These are phyloP conservation scores for Metarhizium anisopliae DNA, from an alignment of 2,329 filamentous ascomycete species.

Conservation along the genomic window DNA sequence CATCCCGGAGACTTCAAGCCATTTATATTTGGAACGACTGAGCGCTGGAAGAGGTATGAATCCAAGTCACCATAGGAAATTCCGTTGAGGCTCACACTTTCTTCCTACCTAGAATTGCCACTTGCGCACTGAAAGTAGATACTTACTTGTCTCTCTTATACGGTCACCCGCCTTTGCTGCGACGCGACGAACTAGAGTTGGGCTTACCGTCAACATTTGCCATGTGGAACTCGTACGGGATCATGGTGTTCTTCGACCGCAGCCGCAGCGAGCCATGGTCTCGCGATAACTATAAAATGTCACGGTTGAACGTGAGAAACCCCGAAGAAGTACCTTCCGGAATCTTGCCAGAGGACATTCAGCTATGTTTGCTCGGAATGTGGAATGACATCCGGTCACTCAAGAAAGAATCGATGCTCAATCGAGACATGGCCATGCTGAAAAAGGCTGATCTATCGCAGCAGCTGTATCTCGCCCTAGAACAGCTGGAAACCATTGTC, in stretches of 20 bases:
- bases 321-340: constrained; percentile 17
- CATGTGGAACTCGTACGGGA: constrained; percentile 27
- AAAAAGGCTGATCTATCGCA: constrained; percentile 4
- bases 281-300: constrained; percentile 19
- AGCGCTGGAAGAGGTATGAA: constrained; percentile 26
- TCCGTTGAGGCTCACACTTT: too few species aligned
- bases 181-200: constrained; percentile 28
- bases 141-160: constrained; percentile 23
- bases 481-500: constrained; percentile 11
- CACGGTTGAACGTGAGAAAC: constrained; percentile 18
- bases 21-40: constrained; percentile 20
- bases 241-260: constrained; percentile 27
- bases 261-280: constrained; percentile 21
- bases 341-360: constrained; percentile 24
- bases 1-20: constrained; percentile 29
- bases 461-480: constrained; percentile 9
- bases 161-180: constrained; percentile 22
- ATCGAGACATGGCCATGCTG: constrained; percentile 4
- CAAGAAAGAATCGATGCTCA: constrained; percentile 15
- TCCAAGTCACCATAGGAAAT: not conserved
- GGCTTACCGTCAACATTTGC: constrained; percentile 23
- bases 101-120: constrained; percentile 19
- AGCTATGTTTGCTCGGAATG: constrained; percentile 21
- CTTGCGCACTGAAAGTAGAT: constrained; percentile 29
- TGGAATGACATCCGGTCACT: constrained; percentile 23